Conservation (phyloP, 2,329 filamentous ascomycete genomes). For the Ophiocordyceps australis region DNA sequence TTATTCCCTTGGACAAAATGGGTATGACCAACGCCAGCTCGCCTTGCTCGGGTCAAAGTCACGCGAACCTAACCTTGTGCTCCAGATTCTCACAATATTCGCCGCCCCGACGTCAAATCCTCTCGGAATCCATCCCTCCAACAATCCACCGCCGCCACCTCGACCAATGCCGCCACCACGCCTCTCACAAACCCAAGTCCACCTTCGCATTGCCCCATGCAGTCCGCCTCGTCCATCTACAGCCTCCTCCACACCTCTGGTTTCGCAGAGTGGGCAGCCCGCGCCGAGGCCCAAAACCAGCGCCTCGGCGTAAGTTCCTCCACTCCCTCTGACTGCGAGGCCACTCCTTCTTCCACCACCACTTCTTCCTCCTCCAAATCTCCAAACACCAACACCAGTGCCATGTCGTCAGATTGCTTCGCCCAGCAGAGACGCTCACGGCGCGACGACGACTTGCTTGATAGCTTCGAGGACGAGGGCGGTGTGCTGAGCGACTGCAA, state of each 20-base stretch:
- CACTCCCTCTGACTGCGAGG: background rate
- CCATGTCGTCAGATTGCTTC: background rate
- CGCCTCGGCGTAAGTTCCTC: constrained; percentile 1
- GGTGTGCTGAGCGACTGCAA: background rate
- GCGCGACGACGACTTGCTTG: background rate
- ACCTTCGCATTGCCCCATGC: constrained; percentile 4
- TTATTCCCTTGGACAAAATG: no score
- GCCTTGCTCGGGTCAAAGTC: no score
- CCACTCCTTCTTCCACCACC: background rate
- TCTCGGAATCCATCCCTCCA: no score
- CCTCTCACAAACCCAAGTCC: no score
- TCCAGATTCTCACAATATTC: no score
- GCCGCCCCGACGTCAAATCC: no score
- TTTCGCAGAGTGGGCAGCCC: constrained; percentile 4
- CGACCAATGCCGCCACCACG: no score
- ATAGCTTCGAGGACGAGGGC: constrained; percentile 1
- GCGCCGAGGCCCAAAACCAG: constrained; percentile 3
- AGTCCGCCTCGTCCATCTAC: constrained; percentile 3
- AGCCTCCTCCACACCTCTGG: constrained; percentile 3
- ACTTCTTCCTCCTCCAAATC: background rate
- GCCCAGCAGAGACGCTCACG: background rate
- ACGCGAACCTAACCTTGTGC: no score
- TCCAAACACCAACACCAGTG: background rate
- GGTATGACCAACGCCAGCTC: no score
- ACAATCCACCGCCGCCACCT: no score